Percentiles rank a stretch among this genome's conserved stretches.
phyloP scores from a whole-genome alignment of 2,329 filamentous ascomycete species.

The Trichoderma sp. region DNA sequence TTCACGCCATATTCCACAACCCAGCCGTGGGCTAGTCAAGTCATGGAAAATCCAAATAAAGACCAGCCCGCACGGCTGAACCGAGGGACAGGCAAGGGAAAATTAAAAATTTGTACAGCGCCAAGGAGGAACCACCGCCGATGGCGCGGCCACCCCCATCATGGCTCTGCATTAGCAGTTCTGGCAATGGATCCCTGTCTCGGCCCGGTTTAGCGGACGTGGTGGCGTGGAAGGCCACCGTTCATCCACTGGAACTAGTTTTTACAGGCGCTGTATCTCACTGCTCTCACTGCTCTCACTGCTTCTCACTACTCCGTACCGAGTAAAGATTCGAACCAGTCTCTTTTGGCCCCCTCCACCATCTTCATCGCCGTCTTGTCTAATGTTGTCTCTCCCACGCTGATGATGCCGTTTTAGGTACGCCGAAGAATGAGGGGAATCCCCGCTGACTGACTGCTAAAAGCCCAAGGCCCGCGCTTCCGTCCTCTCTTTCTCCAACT shows the following conservation, averaged over 20 bases:
- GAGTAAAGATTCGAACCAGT: background rate
- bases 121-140: background rate
- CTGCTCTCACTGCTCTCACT: background rate
- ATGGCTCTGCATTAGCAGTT: background rate
- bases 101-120: background rate
- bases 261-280: background rate
- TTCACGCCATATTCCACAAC: background rate
- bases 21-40: background rate
- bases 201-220: conserved; percentile 3
- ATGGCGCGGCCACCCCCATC: background rate
- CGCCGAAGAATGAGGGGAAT: background rate
- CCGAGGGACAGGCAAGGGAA: background rate
- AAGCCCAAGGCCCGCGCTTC: background rate
- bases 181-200: background rate
- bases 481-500: background rate
- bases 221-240: background rate
- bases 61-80: background rate
- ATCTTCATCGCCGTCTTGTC: background rate
- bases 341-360: background rate
- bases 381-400: background rate
- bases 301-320: background rate
- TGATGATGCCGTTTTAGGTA: background rate
- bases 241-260: background rate
- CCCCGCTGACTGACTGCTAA: background rate
- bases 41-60: background rate